phyloP scores from a whole-genome alignment of 352 stramenopile genomes.

The Thraustotheca clavata region DNA sequence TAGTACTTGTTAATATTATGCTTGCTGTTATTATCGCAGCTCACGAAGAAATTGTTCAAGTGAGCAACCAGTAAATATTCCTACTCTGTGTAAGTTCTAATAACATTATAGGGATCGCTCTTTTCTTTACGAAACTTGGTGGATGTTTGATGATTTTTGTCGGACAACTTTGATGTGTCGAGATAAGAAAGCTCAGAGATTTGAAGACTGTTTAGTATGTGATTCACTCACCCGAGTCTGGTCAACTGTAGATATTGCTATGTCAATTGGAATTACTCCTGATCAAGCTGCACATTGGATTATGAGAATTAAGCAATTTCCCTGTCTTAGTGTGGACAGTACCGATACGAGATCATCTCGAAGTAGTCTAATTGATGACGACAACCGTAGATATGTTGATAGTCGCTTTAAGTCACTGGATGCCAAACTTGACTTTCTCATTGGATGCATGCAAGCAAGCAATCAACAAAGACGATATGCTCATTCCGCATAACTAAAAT shows the following conservation, averaged over 20 bases:
- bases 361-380: background rate
- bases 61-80: background rate
- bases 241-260: background rate
- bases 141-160: background rate
- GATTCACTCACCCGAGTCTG: background rate
- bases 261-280: background rate
- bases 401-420: background rate
- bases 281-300: background rate
- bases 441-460: background rate
- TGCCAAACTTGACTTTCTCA: background rate
- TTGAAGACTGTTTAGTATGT: background rate
- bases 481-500: too few species aligned
- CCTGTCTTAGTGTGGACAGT: background rate
- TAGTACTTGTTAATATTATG: slow-evolving; percentile 66
- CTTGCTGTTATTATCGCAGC: slow-evolving; percentile 54
- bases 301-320: background rate
- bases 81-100: background rate
- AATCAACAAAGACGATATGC: background rate
- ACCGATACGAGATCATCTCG: background rate
- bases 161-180: background rate
- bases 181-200: background rate
- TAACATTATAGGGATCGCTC: background rate
- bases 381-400: background rate
- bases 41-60: slow-evolving; percentile 24
- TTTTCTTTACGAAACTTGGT: background rate